Evolutionary conservation across 176 grass and related monocot species (phyloP).

Genomic region (Cenchrus fungigraminus): DNA sequence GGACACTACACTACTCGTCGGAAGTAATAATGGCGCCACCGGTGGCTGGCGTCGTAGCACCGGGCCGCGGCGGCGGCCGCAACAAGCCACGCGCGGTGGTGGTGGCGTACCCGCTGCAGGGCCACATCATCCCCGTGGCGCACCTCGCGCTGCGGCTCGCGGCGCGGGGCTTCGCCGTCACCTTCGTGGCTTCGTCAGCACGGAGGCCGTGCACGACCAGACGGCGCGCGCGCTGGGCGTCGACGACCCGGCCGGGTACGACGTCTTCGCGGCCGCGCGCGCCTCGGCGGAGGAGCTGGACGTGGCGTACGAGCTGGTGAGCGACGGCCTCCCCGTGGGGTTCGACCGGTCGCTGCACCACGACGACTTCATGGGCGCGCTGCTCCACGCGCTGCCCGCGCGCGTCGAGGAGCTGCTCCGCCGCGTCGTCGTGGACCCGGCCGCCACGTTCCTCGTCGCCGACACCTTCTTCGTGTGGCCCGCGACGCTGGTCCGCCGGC

Average conservation of each 20-base stretch:
- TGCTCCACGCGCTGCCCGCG: slow-evolving; percentile 48
- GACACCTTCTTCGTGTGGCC: slow-evolving; percentile 80
- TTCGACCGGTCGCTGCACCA: slow-evolving; percentile 58
- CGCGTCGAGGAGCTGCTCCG: slow-evolving; percentile 73
- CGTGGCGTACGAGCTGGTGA: slow-evolving; percentile 60
- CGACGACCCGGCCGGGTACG: neutral
- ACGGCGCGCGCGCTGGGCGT: slow-evolving; percentile 16
- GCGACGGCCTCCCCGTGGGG: slow-evolving; percentile 62
- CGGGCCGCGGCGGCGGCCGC: neutral
- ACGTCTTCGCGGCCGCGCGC: slow-evolving; percentile 42
- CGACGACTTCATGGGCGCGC: slow-evolving; percentile 57
- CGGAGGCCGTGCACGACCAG: slow-evolving; percentile 61
- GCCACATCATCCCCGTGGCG: slow-evolving; percentile 67
- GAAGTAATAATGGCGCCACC: neutral
- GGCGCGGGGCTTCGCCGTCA: slow-evolving; percentile 51
- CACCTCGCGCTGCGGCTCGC: slow-evolving; percentile 59
- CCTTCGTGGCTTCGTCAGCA: slow-evolving; percentile 58
- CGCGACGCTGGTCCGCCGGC: slow-evolving; percentile 44
- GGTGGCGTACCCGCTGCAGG: slow-evolving; percentile 62
- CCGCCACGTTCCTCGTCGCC: slow-evolving; percentile 49
- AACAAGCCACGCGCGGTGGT: slow-evolving; percentile 62
- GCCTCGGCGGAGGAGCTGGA: slow-evolving; percentile 14
- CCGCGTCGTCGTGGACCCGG: slow-evolving; percentile 49
- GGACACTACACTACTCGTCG: neutral
- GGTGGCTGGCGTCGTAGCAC: neutral